Evolutionary conservation across 1,284 basidiomycete species (phyloP).

Genomic region (Anthracocystis setariae): DNA sequence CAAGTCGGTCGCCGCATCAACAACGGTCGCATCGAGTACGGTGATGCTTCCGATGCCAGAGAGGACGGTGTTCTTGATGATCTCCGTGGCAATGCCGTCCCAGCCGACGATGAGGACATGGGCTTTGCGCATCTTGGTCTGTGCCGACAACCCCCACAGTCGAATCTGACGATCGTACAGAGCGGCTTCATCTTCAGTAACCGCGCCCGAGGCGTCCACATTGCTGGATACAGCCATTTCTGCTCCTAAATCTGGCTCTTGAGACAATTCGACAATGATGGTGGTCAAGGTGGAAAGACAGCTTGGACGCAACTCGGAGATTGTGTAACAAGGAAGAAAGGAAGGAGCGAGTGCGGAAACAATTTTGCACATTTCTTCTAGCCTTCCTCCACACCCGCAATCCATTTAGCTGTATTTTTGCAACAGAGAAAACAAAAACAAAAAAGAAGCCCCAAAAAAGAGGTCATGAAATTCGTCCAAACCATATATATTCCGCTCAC

Average conservation of each 20-base stretch:
- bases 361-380: background rate
- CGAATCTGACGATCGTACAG: constrained; percentile 97
- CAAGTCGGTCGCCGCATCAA: constrained; percentile 76
- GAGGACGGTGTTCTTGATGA: constrained; percentile 85
- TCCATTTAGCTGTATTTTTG: background rate
- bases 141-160: constrained; percentile 96
- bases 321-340: too few relatives aligned
- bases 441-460: background rate
- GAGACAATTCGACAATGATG: background rate
- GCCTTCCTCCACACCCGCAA: constrained; percentile 17
- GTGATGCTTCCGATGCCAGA: constrained; percentile 73
- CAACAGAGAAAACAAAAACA: constrained; percentile 1
- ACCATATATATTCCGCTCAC: too few relatives aligned
- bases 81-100: constrained; percentile 88
- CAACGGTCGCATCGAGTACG: constrained; percentile 69
- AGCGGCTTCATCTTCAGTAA: constrained; percentile 77
- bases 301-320: constrained; percentile 19
- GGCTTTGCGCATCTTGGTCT: constrained; percentile 93
- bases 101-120: constrained; percentile 86
- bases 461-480: background rate
- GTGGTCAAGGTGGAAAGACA: background rate
- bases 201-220: constrained; percentile 5
- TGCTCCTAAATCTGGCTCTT: too few relatives aligned
- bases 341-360: too few relatives aligned
- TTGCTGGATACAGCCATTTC: background rate